Evolutionary conservation across 2,329 filamentous ascomycete species (phyloP), one percentile per base, ranked within the genome.

Genomic region (Geosmithia morbida): DNA sequence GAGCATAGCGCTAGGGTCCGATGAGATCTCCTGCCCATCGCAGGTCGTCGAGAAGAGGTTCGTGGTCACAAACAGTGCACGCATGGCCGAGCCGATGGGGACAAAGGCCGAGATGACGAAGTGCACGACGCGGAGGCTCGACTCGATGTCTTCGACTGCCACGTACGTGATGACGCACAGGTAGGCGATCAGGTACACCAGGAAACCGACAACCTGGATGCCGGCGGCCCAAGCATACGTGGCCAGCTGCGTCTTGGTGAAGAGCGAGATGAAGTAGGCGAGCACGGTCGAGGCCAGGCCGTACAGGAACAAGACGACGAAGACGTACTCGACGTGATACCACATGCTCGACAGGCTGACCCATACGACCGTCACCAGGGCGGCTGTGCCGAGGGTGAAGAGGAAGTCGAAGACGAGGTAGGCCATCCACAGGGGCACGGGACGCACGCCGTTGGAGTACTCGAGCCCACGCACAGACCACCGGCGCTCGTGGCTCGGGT

Each of bases 401-500:
- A 76, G 59, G 52, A 89, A 87, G 64, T 96, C 89, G 57, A 95
- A 94, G 0, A 71, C 57, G 1, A 84, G 70, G 58, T 96, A 94
- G 1, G 89, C 86, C 5, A 86, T 64, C 89, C 90, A 96, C 2
- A 96, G 69, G 1, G 88, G 87, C 8, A 85, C 69, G 0, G 85
- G 82, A 13, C 85, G 74, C 26, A 95, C 87, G 44, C 89, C 89
- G 57, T 95, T 96, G 47, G 86, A 94, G 64, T 94, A 96, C 61
- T 96, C 83, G 29, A 96, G 69, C 16, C 85, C 84, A 46, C 89
- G 78, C 20, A 96, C 86, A 52, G 87, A 84, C 45, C 80, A 71
- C 11, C 87, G 69, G 22, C 87, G 75, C 62, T 96, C 89, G 26
- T 85, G 70, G n/a, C 87, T 94, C 0, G 87, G 86, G 57, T 96